Evolutionary conservation across 1,284 basidiomycete species (phyloP).

Genomic region (Lentinus polychrous): DNA sequence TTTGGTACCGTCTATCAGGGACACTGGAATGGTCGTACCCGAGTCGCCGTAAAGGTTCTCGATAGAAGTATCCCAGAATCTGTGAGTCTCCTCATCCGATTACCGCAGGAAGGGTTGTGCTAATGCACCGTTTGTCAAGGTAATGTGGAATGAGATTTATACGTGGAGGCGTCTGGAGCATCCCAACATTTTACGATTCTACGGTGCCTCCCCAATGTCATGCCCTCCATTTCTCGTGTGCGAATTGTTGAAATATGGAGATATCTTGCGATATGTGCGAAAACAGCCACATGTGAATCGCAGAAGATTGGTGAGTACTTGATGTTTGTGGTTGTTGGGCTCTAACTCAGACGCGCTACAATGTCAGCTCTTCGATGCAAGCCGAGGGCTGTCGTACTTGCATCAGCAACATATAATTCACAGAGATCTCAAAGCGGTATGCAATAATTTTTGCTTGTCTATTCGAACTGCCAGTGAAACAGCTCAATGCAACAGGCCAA

Average conservation of each 20-base stretch:
- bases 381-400: slow-evolving; percentile 11
- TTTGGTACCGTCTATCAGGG: slow-evolving; percentile 12
- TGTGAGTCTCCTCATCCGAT: neutral
- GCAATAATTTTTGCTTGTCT: neutral
- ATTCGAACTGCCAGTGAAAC: neutral
- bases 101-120: no score
- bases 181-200: slow-evolving; percentile 10
- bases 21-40: slow-evolving; percentile 8
- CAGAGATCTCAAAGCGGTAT: slow-evolving; percentile 15
- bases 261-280: slow-evolving; percentile 8
- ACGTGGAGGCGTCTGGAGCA: slow-evolving; percentile 11
- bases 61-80: neutral
- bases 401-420: slow-evolving; percentile 11
- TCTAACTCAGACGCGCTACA: no score
- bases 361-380: slow-evolving; percentile 12
- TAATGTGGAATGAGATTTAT: slow-evolving; percentile 7
- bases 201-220: slow-evolving; percentile 4
- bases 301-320: slow-evolving; percentile 7
- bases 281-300: slow-evolving; percentile 7
- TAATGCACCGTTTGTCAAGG: neutral
- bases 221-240: slow-evolving; percentile 9
- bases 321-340: no score
- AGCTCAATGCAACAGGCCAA: slow-evolving; percentile 8
- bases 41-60: slow-evolving; percentile 14
- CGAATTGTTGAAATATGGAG: slow-evolving; percentile 4